phyloP scores from a whole-genome alignment of 2,329 filamentous ascomycete species.

The Nemania sp. region DNA sequence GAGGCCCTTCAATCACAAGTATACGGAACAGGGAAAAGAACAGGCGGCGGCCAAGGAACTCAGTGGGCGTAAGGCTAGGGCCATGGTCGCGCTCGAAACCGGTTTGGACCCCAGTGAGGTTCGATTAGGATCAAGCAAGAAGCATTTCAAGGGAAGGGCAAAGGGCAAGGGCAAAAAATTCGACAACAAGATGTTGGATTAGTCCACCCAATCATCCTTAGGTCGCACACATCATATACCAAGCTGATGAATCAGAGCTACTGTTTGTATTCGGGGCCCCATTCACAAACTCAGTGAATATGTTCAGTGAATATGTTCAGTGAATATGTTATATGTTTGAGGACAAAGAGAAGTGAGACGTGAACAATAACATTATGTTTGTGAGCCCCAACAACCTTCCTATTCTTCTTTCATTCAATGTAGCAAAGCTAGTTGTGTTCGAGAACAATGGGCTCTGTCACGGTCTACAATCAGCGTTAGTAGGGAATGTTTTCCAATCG shows the following conservation, averaged over 20 bases:
- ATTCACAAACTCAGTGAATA: neutral
- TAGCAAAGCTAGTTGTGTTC: too few species aligned
- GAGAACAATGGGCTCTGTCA: too few species aligned
- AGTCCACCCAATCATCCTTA: conserved; percentile 41
- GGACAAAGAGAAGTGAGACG: neutral
- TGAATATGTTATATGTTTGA: neutral
- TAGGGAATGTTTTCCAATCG: too few species aligned
- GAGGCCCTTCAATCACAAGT: conserved; percentile 88
- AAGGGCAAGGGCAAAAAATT: conserved; percentile 62
- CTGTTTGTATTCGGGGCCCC: neutral
- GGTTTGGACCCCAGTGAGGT: conserved; percentile 83
- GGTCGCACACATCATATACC: too few species aligned
- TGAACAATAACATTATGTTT: neutral
- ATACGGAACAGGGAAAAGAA: conserved; percentile 74
- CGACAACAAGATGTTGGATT: conserved; percentile 42
- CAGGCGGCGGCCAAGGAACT: conserved; percentile 65
- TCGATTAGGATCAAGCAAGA: conserved; percentile 71
- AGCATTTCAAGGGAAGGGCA: conserved; percentile 86
- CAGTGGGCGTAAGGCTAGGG: conserved; percentile 79
- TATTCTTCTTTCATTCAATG: neutral
- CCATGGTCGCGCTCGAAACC: conserved; percentile 81
- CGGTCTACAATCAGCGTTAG: too few species aligned
- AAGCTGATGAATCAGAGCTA: neutral
- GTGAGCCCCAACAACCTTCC: neutral
- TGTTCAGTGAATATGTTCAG: too few species aligned